Evolutionary conservation across 106 monocot species (phyloP).

Genomic region (Phalaenopsis equestris): DNA sequence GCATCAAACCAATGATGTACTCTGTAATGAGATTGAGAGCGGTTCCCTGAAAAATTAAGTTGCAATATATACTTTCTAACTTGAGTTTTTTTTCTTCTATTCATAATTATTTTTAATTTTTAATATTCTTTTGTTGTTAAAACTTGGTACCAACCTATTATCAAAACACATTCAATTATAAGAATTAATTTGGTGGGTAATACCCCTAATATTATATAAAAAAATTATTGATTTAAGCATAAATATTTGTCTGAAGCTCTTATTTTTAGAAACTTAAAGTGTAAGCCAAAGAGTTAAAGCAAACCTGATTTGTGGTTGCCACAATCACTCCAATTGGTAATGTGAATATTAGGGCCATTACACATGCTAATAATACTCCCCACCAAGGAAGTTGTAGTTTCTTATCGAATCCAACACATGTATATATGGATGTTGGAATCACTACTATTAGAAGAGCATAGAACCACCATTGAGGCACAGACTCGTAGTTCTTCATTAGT

Average conservation of each 20-base stretch:
- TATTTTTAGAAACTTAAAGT: no score
- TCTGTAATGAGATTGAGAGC: conserved; percentile 42
- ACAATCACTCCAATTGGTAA: conserved; percentile 76
- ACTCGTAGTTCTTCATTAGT: conserved; percentile 68
- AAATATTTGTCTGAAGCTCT: no score
- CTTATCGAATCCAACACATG: conserved; percentile 40
- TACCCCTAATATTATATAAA: no score
- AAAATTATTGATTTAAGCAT: no score
- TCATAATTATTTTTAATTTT: no score
- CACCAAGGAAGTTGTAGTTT: conserved; percentile 88
- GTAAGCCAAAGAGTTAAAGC: no score
- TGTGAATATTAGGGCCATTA: conserved; percentile 64
- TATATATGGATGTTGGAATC: conserved; percentile 32
- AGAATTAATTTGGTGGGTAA: no score
- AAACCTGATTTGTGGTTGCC: conserved; percentile 61
- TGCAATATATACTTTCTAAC: neutral
- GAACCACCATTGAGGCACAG: conserved; percentile 87
- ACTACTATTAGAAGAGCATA: conserved; percentile 36
- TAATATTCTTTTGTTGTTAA: no score
- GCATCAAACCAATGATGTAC: conserved; percentile 16
- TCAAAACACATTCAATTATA: no score
- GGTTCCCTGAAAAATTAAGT: neutral
- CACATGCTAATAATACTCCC: conserved; percentile 73
- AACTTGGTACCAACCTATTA: no score
- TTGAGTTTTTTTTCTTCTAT: neutral